A percentile compares a stretch with the other conserved stretches of the same genome.
Conservation (phyloP, 495 filamentous ascomycete genomes). For the Podospora comata region DNA sequence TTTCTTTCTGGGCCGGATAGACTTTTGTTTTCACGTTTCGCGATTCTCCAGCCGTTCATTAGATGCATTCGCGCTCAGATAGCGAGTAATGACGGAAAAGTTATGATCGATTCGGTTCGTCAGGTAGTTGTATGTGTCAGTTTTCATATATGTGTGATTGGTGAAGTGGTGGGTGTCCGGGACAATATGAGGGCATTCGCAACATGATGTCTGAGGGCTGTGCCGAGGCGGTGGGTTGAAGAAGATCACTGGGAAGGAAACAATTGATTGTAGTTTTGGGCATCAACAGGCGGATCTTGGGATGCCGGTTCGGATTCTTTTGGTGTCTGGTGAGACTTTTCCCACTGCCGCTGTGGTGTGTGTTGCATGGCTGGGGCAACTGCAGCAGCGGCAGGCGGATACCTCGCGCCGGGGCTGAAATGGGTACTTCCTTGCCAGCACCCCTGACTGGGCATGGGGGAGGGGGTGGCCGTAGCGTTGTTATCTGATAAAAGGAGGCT, state of each 20-base stretch:
- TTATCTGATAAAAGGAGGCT: not conserved
- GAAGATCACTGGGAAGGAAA: not conserved
- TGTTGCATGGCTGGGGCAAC: not conserved
- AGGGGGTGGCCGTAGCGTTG: constrained; percentile 18
- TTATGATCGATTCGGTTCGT: not conserved
- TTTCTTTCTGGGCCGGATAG: constrained; percentile 10
- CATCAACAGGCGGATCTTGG: not conserved
- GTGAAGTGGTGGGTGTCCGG: too few relatives aligned
- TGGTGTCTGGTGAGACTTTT: not conserved
- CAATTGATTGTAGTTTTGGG: not conserved
- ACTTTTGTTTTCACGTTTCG: constrained; percentile 12
- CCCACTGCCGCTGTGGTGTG: not conserved
- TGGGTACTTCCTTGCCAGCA: constrained; percentile 14
- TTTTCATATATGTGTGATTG: not conserved
- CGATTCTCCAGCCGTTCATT: constrained; percentile 10
- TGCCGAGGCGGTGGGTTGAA: not conserved
- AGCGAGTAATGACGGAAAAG: constrained; percentile 14
- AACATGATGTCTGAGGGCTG: not conserved
- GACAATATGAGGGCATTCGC: not conserved
- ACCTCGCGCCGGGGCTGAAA: constrained; percentile 32
- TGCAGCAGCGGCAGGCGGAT: constrained; percentile 16
- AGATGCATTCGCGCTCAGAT: constrained; percentile 14
- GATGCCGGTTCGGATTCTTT: not conserved
- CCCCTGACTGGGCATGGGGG: constrained; percentile 11
- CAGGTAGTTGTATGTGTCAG: not conserved